These are phyloP conservation scores for Cryptosporidium canis DNA, from an alignment of 169 alveolate species.

Conservation along the genomic window DNA sequence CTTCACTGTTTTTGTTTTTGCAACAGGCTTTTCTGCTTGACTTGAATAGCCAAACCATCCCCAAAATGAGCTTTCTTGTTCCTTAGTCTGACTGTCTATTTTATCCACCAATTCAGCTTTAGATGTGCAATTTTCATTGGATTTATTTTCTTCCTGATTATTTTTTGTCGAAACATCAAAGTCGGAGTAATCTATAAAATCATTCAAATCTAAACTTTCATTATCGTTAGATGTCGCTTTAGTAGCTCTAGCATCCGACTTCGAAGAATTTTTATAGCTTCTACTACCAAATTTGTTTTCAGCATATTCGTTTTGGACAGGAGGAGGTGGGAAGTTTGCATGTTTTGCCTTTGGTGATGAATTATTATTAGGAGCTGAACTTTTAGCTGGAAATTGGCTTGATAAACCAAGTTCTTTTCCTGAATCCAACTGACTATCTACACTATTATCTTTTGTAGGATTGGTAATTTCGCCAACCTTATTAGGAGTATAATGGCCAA, in stretches of 20 bases:
- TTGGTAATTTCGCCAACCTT: too few relatives aligned
- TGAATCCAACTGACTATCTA: background rate
- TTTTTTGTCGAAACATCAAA: background rate
- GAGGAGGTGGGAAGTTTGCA: slow-evolving; percentile 21
- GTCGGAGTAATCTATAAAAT: background rate
- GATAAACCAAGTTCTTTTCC: too few relatives aligned
- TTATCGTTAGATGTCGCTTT: slow-evolving; percentile 55
- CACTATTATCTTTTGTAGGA: background rate
- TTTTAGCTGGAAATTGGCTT: background rate
- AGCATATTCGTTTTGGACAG: background rate
- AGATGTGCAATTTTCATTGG: background rate
- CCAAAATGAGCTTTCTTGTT: slow-evolving; percentile 30
- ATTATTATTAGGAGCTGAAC: background rate
- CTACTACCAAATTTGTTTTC: background rate
- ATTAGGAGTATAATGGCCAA: background rate
- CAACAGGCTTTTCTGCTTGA: background rate
- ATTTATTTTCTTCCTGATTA: background rate
- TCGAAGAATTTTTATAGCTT: background rate
- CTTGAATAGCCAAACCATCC: slow-evolving; percentile 45
- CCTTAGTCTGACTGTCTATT: background rate
- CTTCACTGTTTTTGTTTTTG: background rate
- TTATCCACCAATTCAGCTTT: background rate
- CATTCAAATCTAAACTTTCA: background rate
- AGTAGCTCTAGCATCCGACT: slow-evolving; percentile 57
- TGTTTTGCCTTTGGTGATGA: slow-evolving; percentile 25